These are phyloP conservation scores for Aureobasidium leucospermi DNA, from an alignment of 2,329 filamentous ascomycete genomes.

Conservation along the genomic window DNA sequence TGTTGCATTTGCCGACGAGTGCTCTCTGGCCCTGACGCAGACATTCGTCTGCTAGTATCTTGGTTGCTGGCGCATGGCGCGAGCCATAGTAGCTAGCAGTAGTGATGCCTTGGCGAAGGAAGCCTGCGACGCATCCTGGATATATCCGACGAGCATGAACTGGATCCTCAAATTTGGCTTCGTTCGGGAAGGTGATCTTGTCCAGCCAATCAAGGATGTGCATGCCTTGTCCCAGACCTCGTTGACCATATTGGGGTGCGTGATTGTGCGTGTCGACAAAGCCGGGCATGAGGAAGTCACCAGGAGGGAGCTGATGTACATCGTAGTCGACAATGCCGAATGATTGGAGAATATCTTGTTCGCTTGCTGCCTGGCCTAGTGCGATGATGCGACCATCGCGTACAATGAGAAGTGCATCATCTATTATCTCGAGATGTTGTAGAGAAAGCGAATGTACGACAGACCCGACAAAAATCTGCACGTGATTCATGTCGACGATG, in stretches of 20 bases:
- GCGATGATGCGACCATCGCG: neutral
- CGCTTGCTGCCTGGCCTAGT: neutral
- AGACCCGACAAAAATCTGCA: neutral
- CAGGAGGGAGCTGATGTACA: neutral
- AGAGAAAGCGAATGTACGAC: neutral
- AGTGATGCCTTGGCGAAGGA: slow-evolving; percentile 55
- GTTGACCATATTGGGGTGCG: slow-evolving; percentile 50
- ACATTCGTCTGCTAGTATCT: slow-evolving; percentile 50
- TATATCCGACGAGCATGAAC: slow-evolving; percentile 32
- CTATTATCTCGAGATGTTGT: neutral
- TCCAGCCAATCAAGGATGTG: slow-evolving; percentile 50
- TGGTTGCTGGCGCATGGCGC: slow-evolving; percentile 49
- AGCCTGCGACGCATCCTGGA: slow-evolving; percentile 47
- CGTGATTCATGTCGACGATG: too few species aligned
- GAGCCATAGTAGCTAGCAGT: slow-evolving; percentile 56
- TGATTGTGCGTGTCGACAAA: slow-evolving; percentile 64
- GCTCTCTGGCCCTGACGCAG: slow-evolving; percentile 49
- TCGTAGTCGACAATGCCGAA: neutral
- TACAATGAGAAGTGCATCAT: neutral
- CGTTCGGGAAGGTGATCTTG: slow-evolving; percentile 57
- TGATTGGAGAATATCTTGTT: neutral
- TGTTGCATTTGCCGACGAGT: slow-evolving; percentile 56
- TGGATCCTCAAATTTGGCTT: slow-evolving; percentile 52
- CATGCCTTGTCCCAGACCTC: slow-evolving; percentile 36
- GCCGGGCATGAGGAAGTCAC: slow-evolving; percentile 50